These are phyloP conservation scores for Chaetomidium leptoderma DNA, from an alignment of 495 filamentous ascomycete genomes.

Conservation along the genomic window DNA sequence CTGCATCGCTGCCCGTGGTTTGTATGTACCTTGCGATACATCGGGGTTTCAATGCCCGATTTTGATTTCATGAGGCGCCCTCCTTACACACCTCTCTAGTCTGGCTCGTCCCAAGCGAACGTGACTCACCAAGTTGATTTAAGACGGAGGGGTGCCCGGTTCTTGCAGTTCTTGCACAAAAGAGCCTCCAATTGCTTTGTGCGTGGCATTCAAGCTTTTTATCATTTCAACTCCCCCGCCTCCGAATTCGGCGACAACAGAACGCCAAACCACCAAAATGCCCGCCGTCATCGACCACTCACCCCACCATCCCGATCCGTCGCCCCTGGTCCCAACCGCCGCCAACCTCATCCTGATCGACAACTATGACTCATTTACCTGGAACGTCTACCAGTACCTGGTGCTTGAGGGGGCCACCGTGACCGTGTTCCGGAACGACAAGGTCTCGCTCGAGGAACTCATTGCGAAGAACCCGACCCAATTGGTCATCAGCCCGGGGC, in stretches of 20 bases:
- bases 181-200: neutral
- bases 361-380: slow-evolving; percentile 99
- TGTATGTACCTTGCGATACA: neutral
- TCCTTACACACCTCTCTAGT: neutral
- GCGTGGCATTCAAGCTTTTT: neutral
- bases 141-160: neutral
- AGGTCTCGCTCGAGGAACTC: slow-evolving; percentile 79
- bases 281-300: slow-evolving; percentile 72
- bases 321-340: slow-evolving; percentile 64
- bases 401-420: slow-evolving; percentile 89
- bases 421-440: slow-evolving; percentile 85
- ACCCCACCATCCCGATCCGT: slow-evolving; percentile 70
- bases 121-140: slow-evolving; percentile 6
- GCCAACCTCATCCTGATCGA: slow-evolving; percentile 93
- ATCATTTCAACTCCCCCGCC: neutral
- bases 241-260: slow-evolving; percentile 13
- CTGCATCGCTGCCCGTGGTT: neutral
- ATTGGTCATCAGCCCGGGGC: slow-evolving; percentile 89
- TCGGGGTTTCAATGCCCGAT: neutral
- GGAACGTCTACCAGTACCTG: slow-evolving; percentile 98
- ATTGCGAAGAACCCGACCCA: slow-evolving; percentile 82
- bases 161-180: neutral
- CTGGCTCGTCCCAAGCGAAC: neutral
- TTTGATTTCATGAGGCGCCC: slow-evolving; percentile 1
- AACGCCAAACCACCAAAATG: slow-evolving; percentile 33